Evolutionary conservation across 305 asterid species (phyloP), one percentile per base, ranked within the genome.

Genomic region (Caryopteris hybrid): DNA sequence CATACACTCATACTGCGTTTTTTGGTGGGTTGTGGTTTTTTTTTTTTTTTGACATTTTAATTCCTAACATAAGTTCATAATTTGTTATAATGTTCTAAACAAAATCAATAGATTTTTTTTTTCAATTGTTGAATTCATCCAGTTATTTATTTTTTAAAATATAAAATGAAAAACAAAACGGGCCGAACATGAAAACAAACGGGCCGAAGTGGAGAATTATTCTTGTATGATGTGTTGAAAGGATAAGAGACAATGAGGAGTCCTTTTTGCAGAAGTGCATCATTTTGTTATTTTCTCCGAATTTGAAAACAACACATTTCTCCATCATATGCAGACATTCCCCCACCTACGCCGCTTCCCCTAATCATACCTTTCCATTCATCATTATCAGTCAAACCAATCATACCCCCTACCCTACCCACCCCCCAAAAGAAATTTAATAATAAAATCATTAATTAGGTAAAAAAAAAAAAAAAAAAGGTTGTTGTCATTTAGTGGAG

Each of bases 271-370:
- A 67, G 43, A 34, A 67, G 59, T 42, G 56, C 61, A 62, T 62
- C 29, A 66, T 74, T 56, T 61, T 43, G 74, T 46, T 63, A 47
- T 36, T 60, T 46, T 55, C 51, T 54, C 74, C 39, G 55, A 74
- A 66, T 42, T 39, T 48, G 68, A 62, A 71, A 71, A 48, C 41
- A 61, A 13, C 70, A 62, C 69, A 78, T 63, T 20, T 70, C 82
- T 39, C 77, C 27, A 78, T 78, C 79, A 78, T 9, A 57, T 54
- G 47, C 43, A 61, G 68, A 78, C 80, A 74, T 54, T 33, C 73
- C 73, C 79, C 80, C 78, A 71, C 83, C 52, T 74, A 61, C 80
- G 83, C 83, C 80, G 80, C 83, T 75, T 62, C 48, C 9, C 62
- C 73, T 42, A 71, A 79, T 79, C 70, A 79, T 74, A 17, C 46